Conservation (phyloP, 2,329 filamentous ascomycete species). For the Fonsecaea nubica region DNA sequence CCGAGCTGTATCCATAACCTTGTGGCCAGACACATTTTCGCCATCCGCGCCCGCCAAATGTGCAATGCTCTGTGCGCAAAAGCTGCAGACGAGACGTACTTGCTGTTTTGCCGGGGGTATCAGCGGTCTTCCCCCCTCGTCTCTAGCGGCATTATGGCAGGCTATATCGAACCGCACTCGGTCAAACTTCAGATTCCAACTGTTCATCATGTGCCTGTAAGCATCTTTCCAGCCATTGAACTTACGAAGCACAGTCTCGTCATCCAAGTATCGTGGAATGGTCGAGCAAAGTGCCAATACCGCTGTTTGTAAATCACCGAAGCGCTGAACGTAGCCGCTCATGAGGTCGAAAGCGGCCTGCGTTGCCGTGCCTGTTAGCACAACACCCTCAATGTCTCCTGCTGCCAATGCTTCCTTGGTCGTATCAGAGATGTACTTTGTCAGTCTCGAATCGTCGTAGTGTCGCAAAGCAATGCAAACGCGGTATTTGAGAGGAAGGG, state of each 20-base stretch:
- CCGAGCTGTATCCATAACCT: constrained; percentile 37
- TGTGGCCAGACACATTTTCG: constrained; percentile 42
- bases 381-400: constrained; percentile 66
- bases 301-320: constrained; percentile 67
- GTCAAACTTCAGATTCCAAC: constrained; percentile 66
- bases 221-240: constrained; percentile 67
- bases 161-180: constrained; percentile 66
- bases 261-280: constrained; percentile 64
- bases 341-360: constrained; percentile 63
- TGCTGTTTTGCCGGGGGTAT: constrained; percentile 60
- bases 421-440: constrained; percentile 61
- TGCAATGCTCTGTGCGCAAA: constrained; percentile 65
- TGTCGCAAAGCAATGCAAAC: constrained; percentile 66
- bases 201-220: constrained; percentile 66
- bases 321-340: constrained; percentile 65
- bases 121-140: constrained; percentile 56
- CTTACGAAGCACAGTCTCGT: constrained; percentile 57
- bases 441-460: constrained; percentile 54
- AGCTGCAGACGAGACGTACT: constrained; percentile 64
- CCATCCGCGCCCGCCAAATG: constrained; percentile 48
- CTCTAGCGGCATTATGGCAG: constrained; percentile 59
- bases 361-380: constrained; percentile 67
- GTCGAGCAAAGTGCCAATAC: constrained; percentile 61
- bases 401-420: constrained; percentile 58
- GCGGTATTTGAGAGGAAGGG: constrained; percentile 65